Percentiles rank a stretch among this genome's conserved stretches.
phyloP scores from a whole-genome alignment of 176 grass and related monocot species.

The Oryza brachyantha region DNA sequence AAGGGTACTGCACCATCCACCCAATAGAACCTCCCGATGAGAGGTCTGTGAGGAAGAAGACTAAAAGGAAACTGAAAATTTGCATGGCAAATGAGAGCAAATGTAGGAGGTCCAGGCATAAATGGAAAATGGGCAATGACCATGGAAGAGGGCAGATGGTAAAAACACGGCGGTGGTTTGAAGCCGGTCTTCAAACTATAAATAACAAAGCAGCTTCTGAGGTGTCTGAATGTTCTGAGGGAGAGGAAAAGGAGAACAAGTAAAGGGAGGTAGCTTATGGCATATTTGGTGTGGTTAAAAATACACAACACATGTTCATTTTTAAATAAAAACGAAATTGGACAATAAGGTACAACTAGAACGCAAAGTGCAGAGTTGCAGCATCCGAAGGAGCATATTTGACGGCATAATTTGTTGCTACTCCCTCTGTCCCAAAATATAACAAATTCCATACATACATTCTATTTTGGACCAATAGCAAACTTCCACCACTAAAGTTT shows the following conservation, averaged over 20 bases:
- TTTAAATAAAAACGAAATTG: too few relatives aligned
- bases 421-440: too few relatives aligned
- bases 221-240: constrained; percentile 22
- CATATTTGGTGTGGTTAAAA: constrained; percentile 7
- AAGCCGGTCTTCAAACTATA: constrained; percentile 31
- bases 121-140: constrained; percentile 23
- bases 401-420: background rate
- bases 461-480: too few relatives aligned
- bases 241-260: background rate
- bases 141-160: background rate
- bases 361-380: background rate
- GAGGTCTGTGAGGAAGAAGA: constrained; percentile 5
- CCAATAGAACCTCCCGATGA: constrained; percentile 14
- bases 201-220: constrained; percentile 43
- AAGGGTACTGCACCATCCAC: constrained; percentile 21
- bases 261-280: background rate
- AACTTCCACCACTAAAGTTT: too few relatives aligned
- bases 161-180: background rate
- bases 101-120: constrained; percentile 24
- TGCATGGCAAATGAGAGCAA: background rate
- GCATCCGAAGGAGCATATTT: background rate
- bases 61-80: background rate
- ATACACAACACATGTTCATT: background rate
- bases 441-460: too few relatives aligned
- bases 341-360: background rate